Base-by-base conservation (phyloP, 2,329 filamentous ascomycete species). In the Scytalidium lignicola region DNA sequence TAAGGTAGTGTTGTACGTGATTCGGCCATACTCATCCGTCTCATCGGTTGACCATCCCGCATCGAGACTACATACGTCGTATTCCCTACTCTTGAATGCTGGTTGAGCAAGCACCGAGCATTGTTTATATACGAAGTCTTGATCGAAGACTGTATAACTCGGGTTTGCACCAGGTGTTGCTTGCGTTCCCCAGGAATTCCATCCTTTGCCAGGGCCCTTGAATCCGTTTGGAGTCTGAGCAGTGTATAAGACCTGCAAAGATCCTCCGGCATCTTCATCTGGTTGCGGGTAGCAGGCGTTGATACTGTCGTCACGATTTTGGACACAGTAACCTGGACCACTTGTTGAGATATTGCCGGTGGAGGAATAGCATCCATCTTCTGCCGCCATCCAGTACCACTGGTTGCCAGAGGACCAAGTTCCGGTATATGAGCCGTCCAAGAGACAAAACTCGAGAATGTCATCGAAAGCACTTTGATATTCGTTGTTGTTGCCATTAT, bases 1-100 rank as follows among this genome's bases (percentile, higher is more conserved):
- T 7, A 50, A 41, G 3, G 51, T 41, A 18, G 50, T 43, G 40
- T 63, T 53, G 44, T 54, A 54, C 4, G 52, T 53, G 43, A 64
- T 58, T 15, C 62, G 57, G 3, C 62, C 62, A 28, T 54, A 55
- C 21, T 62, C 57, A 43, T 65, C 62, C 12, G 52, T 52, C 7
- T 41, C 45, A 19, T 48, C 49, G 5, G 52, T 48, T 13, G 55
- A 61, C 62, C 62, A 65, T 10, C 61, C 61, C 13, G 56, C 54
- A 41, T 64, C 62, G 4, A 65, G 47, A 40, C 58, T 60, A 48
- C 62, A 64, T 37, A 58, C 53, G 41, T 55, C 53, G 28, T 63
- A 64, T 5, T 53, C 55, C 3, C 53, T 48, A 7, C 47, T 48
- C 21, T 43, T 50, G n/a, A 58, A 44, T 18, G 51, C 42, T 4